A percentile compares a stretch with the other conserved stretches of the same genome.
Conservation (phyloP, 305 asterid species). For the Petunia hybrid region DNA sequence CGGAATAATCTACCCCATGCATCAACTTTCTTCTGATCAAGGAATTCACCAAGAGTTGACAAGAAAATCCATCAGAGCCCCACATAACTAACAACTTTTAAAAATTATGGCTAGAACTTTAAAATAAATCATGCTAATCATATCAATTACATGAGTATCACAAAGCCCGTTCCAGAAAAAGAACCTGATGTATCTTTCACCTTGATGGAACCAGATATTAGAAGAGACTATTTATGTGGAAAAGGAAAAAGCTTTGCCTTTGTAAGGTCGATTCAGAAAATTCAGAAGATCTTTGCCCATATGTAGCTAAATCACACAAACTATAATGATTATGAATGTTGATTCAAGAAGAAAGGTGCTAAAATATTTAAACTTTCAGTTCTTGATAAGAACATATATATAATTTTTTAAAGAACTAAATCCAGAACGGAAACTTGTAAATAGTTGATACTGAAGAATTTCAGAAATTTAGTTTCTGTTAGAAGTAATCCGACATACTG, state of each 20-base stretch:
- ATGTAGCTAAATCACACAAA: background rate
- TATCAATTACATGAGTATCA: background rate
- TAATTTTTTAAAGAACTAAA: background rate
- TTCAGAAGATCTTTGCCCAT: background rate
- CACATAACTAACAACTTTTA: too few species aligned
- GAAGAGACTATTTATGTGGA: background rate
- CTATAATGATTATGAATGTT: background rate
- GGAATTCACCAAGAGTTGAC: background rate
- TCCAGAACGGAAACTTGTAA: background rate
- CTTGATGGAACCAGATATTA: background rate
- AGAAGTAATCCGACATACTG: too few species aligned
- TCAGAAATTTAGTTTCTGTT: conserved; percentile 9
- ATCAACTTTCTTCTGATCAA: background rate
- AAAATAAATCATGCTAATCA: background rate
- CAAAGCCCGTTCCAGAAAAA: background rate
- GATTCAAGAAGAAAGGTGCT: background rate
- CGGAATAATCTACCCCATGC: background rate
- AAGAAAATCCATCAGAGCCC: background rate
- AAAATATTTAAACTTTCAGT: conserved; percentile 5
- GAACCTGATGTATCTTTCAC: background rate
- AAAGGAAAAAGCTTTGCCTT: background rate
- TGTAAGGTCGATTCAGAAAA: background rate
- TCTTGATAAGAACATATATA: background rate
- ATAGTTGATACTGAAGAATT: background rate
- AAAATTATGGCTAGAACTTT: background rate